These are phyloP conservation scores for Solanum hybrid DNA, from an alignment of 305 asterid species.

Conservation along the genomic window DNA sequence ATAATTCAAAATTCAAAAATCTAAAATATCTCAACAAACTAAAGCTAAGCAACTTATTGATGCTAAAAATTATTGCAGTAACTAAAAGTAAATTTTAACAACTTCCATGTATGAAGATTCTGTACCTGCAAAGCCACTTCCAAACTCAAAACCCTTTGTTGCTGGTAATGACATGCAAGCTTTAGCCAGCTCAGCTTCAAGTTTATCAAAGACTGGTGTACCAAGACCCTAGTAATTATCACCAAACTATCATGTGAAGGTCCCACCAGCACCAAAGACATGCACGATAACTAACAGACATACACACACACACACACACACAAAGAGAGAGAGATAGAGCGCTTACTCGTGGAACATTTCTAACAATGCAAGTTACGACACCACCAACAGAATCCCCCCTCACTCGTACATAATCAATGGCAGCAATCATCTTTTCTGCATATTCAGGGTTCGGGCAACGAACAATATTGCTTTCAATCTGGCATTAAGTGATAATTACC, in stretches of 20 bases:
- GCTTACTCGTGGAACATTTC: conserved; percentile 80
- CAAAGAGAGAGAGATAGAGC: not conserved
- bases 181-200: conserved; percentile 95
- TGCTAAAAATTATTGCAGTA: not conserved
- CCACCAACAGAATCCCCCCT: conserved; percentile 96
- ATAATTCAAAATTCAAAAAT: not conserved
- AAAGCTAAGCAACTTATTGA: not conserved
- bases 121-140: conserved; percentile 88
- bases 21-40: not conserved
- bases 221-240: conserved; percentile 30
- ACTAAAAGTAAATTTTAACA: not conserved
- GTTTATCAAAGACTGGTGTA: conserved; percentile 95
- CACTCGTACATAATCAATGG: conserved; percentile 81
- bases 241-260: conserved; percentile 3
- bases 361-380: conserved; percentile 87
- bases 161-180: conserved; percentile 92
- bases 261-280: not conserved
- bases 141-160: conserved; percentile 91
- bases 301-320: not conserved
- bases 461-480: conserved; percentile 83
- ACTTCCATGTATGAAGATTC: not conserved
- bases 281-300: not conserved
- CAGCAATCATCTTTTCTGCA: conserved; percentile 92
- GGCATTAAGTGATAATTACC: conserved; percentile 15
- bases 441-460: conserved; percentile 91